These are phyloP conservation scores for Aspergillus transmontanensis DNA, from an alignment of 2,329 filamentous ascomycete genomes.

Conservation along the genomic window DNA sequence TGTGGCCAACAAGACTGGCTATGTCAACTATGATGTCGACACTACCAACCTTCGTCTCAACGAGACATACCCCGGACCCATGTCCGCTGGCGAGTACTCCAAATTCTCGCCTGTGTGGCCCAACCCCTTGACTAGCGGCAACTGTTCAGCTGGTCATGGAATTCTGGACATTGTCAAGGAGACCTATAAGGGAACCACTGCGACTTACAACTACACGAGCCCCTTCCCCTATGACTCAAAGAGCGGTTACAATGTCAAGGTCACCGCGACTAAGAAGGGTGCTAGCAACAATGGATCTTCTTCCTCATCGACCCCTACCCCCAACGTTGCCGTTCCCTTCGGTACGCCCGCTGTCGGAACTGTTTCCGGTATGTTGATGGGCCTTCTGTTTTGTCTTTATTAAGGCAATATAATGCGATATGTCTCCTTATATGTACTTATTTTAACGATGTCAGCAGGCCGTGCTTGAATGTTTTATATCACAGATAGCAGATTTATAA, in stretches of 20 bases:
- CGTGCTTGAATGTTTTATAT: background rate
- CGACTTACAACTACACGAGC: conserved; percentile 39
- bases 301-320: conserved; percentile 9
- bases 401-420: conserved; percentile 11
- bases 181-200: conserved; percentile 30
- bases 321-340: conserved; percentile 16
- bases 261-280: conserved; percentile 30
- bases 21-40: conserved; percentile 48
- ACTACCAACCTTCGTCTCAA: conserved; percentile 53
- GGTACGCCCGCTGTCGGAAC: conserved; percentile 12
- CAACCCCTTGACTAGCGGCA: conserved; percentile 28
- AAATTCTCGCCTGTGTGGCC: conserved; percentile 34
- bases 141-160: conserved; percentile 39
- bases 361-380: conserved; percentile 20
- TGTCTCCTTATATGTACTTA: background rate
- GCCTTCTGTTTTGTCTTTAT: conserved; percentile 18
- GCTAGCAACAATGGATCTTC: conserved; percentile 12
- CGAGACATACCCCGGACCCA: conserved; percentile 55
- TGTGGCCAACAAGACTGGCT: conserved; percentile 64
- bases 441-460: background rate
- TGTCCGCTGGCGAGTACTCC: conserved; percentile 30
- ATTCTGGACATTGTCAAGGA: conserved; percentile 38
- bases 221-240: conserved; percentile 35
- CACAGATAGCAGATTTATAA: background rate
- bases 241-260: conserved; percentile 30